A percentile compares a stretch with the other conserved stretches of the same genome.
These are phyloP conservation scores for Simplicillium aogashimaense DNA, from an alignment of 2,329 filamentous ascomycete genomes.

Conservation along the genomic window DNA sequence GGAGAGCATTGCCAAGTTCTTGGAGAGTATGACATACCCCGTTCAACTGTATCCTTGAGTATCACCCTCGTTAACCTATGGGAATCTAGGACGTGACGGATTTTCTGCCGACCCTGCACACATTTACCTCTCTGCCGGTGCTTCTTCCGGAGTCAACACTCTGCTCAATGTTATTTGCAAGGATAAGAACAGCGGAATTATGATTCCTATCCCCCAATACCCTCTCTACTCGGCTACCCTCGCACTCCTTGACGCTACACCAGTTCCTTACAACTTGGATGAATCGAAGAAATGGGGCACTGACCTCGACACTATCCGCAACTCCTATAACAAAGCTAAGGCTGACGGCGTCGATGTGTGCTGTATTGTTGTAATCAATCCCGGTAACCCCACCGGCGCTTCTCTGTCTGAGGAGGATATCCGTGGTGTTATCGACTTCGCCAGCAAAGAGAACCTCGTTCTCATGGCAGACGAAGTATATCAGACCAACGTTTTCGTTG, in stretches of 20 bases:
- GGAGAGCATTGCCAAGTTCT: conserved; percentile 83
- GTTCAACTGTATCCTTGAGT: neutral
- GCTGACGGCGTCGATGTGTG: conserved; percentile 75
- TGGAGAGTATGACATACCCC: conserved; percentile 57
- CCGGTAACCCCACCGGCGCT: conserved; percentile 91
- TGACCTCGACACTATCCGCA: conserved; percentile 66
- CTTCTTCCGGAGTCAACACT: conserved; percentile 90
- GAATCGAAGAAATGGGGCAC: conserved; percentile 84
- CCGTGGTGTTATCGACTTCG: conserved; percentile 76
- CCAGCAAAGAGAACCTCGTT: conserved; percentile 75
- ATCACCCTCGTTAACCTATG: conserved; percentile 1
- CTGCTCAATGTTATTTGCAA: conserved; percentile 84
- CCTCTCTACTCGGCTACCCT: conserved; percentile 94
- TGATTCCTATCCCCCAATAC: conserved; percentile 96
- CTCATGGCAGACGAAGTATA: conserved; percentile 96
- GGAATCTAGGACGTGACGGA: conserved; percentile 63
- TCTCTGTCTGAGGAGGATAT: conserved; percentile 73
- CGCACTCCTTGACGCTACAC: conserved; percentile 70
- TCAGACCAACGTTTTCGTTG: conserved; percentile 96
- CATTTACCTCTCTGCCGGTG: conserved; percentile 86
- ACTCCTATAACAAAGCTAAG: conserved; percentile 64
- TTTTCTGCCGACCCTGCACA: conserved; percentile 70
- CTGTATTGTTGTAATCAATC: conserved; percentile 95
- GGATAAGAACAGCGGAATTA: conserved; percentile 64
- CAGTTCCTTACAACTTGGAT: conserved; percentile 90